Evolutionary conservation across 1,284 basidiomycete species (phyloP).

Genomic region (Cryptococcus hybrid): DNA sequence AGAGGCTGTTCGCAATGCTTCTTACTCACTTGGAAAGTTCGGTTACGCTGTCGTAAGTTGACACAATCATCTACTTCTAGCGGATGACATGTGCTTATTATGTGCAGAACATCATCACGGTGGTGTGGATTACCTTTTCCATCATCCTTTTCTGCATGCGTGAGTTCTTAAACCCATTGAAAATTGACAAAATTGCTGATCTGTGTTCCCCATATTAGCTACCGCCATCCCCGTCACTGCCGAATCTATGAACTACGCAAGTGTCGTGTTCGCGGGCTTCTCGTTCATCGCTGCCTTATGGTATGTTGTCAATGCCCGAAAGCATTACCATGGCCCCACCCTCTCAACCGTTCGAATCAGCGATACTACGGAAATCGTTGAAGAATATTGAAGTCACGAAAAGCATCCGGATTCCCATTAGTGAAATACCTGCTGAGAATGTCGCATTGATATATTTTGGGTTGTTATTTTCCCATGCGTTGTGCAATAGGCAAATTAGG

Average conservation of each 20-base stretch:
- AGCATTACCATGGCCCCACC: slow-evolving; percentile 35
- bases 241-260: slow-evolving; percentile 51
- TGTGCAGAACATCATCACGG: slow-evolving; percentile 47
- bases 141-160: slow-evolving; percentile 53
- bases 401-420: too few species aligned
- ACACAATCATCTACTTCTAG: background rate
- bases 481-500: too few species aligned
- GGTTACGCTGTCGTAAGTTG: slow-evolving; percentile 42
- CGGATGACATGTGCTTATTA: background rate
- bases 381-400: background rate
- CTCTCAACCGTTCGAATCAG: slow-evolving; percentile 14
- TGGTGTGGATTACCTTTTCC: slow-evolving; percentile 52
- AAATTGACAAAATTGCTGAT: background rate
- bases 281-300: slow-evolving; percentile 43
- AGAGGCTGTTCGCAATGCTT: slow-evolving; percentile 42
- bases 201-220: slow-evolving; percentile 15
- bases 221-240: slow-evolving; percentile 48
- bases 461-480: too few species aligned
- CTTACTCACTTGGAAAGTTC: slow-evolving; percentile 49
- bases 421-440: too few species aligned
- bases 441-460: too few species aligned
- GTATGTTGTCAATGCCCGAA: slow-evolving; percentile 44
- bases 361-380: background rate
- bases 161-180: slow-evolving; percentile 11
- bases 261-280: slow-evolving; percentile 47